Conservation (phyloP, 495 filamentous ascomycete genomes). For the Tirmania nivea region DNA sequence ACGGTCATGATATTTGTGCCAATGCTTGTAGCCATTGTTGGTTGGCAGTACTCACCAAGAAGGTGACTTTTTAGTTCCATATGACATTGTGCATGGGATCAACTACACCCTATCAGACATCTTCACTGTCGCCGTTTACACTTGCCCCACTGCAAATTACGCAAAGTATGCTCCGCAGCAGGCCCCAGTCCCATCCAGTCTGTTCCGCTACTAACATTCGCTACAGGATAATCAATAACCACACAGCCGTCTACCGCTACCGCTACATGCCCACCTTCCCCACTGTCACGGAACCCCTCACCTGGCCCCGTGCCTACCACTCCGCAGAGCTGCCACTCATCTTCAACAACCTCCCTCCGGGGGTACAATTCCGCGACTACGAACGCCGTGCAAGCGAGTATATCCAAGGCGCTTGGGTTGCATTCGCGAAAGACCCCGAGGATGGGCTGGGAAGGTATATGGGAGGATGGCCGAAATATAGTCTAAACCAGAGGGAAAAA, state of each 20-base stretch:
- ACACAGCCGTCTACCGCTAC: not conserved
- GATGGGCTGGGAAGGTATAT: not conserved
- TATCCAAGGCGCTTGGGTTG: not conserved
- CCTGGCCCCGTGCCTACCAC: not conserved
- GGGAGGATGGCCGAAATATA: not conserved
- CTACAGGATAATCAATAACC: not conserved
- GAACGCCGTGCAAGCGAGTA: not conserved
- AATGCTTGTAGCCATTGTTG: too few species aligned
- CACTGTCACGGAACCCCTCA: not conserved
- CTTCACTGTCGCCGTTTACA: not conserved
- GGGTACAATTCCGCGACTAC: not conserved
- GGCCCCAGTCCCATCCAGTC: too few species aligned
- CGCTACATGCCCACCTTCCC: not conserved
- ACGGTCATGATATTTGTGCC: too few species aligned
- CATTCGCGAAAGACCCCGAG: not conserved
- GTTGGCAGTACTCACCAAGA: not conserved
- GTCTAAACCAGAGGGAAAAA: not conserved
- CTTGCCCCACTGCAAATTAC: not conserved
- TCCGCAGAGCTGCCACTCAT: not conserved
- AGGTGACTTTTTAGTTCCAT: not conserved
- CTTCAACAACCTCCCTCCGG: not conserved
- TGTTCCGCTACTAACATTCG: not conserved
- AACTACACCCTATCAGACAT: not conserved
- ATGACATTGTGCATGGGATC: too few species aligned
- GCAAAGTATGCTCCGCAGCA: not conserved